Percentiles rank a stretch among this genome's conserved stretches.
Conservation (phyloP, 495 filamentous ascomycete species). For the Neurospora africana region DNA sequence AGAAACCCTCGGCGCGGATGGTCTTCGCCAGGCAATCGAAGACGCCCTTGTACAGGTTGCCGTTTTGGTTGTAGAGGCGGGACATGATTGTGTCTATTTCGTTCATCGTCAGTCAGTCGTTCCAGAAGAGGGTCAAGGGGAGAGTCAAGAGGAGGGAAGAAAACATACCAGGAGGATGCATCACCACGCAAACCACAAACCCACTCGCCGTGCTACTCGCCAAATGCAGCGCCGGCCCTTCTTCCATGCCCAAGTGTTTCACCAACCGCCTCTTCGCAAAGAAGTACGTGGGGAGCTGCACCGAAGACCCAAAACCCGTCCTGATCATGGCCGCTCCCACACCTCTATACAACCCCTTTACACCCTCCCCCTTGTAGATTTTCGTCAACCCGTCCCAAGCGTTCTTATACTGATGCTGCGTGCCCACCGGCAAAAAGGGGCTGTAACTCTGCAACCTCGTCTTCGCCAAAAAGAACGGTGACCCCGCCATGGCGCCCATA, state of each 20-base stretch:
- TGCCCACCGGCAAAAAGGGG: constrained; percentile 88
- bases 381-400: constrained; percentile 69
- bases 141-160: background rate
- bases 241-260: constrained; percentile 74
- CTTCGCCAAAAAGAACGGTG: constrained; percentile 98
- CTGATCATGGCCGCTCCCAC: constrained; percentile 93
- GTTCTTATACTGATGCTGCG: constrained; percentile 86
- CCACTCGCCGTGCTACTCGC: constrained; percentile 82
- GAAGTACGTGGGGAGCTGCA: constrained; percentile 97
- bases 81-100: constrained; percentile 89
- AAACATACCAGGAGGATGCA: constrained; percentile 82
- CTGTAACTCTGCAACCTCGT: constrained; percentile 92
- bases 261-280: constrained; percentile 84
- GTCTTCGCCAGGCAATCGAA: constrained; percentile 91
- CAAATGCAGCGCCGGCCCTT: constrained; percentile 82
- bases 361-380: constrained; percentile 68
- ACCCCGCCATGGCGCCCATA: constrained; percentile 79
- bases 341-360: constrained; percentile 76
- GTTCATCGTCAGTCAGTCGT: no score
- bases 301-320: constrained; percentile 88
- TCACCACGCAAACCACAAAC: constrained; percentile 93
- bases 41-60: constrained; percentile 84
- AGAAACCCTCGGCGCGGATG: constrained; percentile 74
- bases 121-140: no score
- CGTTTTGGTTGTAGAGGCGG: constrained; percentile 97